Percentiles rank a stretch among this genome's conserved stretches.
These are phyloP conservation scores for Plasmodium vivax DNA, from an alignment of 169 alveolate species.

Conservation along the genomic window DNA sequence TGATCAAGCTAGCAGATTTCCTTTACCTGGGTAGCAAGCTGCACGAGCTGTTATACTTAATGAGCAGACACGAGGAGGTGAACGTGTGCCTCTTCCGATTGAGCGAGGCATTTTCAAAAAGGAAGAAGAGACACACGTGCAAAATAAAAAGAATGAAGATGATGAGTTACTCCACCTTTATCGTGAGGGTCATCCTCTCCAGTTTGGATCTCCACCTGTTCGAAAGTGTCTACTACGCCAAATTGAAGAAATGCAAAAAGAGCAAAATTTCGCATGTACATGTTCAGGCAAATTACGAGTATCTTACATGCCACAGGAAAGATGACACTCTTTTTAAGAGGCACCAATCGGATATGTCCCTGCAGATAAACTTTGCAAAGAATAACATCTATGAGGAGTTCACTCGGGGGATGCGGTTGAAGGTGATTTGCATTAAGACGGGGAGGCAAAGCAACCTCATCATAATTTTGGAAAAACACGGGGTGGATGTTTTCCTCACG, in stretches of 20 bases:
- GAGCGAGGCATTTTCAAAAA: neutral
- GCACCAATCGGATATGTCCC: neutral
- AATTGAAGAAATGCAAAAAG: neutral
- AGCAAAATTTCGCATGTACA: conserved; percentile 1
- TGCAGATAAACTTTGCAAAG: conserved; percentile 16
- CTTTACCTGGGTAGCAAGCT: conserved; percentile 16
- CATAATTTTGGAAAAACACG: neutral
- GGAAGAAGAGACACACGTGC: neutral
- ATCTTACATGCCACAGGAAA: conserved; percentile 15
- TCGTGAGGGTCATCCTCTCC: neutral
- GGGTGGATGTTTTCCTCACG: conserved; percentile 11
- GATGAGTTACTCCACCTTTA: neutral
- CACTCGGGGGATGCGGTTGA: conserved; percentile 5
- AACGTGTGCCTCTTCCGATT: conserved; percentile 4
- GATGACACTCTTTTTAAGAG: conserved; percentile 1
- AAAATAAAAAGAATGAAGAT: conserved; percentile 16
- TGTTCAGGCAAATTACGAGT: conserved; percentile 18
- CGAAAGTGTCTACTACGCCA: conserved; percentile 2
- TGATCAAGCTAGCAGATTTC: conserved; percentile 11
- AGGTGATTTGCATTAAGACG: neutral
- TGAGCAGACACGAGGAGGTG: conserved; percentile 38
- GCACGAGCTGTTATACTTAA: neutral
- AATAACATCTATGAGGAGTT: conserved; percentile 64
- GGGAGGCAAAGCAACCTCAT: conserved; percentile 11
- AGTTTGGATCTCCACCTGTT: conserved; percentile 15